Percentiles rank a stretch among this genome's conserved stretches.
phyloP scores from a whole-genome alignment of 495 filamentous ascomycete genomes.

The Xylaria bambusicola region DNA sequence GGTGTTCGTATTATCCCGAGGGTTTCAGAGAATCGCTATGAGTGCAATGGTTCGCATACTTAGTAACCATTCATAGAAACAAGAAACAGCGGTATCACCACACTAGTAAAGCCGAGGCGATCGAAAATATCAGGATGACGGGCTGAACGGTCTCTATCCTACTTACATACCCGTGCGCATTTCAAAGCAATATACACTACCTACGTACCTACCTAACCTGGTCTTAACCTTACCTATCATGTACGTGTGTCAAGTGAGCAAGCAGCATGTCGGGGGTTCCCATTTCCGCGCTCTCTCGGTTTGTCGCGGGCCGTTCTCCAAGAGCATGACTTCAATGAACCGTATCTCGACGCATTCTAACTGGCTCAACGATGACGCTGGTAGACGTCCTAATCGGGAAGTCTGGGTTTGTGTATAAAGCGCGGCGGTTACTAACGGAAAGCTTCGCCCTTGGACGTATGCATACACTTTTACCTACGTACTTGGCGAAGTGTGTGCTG shows the following conservation, averaged over 20 bases:
- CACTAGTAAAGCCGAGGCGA: no score
- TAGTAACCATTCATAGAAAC: no score
- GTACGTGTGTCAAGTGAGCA: neutral
- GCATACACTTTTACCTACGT: no score
- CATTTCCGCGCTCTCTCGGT: constrained; percentile 13
- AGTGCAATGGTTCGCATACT: no score
- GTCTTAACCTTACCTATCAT: no score
- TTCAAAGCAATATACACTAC: neutral
- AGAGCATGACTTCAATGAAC: neutral
- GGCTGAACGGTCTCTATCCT: no score
- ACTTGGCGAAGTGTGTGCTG: no score
- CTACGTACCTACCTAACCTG: no score
- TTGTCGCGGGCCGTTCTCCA: constrained; percentile 16
- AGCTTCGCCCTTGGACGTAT: neutral
- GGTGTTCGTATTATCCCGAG: neutral
- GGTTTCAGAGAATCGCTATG: neutral
- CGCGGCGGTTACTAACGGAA: constrained; percentile 17
- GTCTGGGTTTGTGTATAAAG: neutral
- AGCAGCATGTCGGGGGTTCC: no score
- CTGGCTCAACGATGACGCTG: neutral
- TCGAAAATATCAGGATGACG: no score
- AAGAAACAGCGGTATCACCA: no score
- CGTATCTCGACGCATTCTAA: neutral
- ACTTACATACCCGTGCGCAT: neutral
- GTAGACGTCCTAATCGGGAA: neutral